Conservation (phyloP, 768 basidiomycete genomes). For the Tylopilus plumbeoviolaceoides region DNA sequence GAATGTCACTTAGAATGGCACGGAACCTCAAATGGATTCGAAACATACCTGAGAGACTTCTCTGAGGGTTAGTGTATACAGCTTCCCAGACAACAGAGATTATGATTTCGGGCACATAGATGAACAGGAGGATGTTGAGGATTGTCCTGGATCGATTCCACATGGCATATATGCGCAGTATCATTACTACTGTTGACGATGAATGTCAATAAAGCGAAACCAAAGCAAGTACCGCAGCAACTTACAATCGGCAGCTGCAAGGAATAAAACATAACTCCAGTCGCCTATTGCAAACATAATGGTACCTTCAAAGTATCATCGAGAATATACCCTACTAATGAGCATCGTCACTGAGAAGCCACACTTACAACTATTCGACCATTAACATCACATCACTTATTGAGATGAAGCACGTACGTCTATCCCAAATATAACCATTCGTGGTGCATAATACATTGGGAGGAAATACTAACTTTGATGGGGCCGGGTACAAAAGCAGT, state of each 20-base stretch:
- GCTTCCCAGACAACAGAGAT: neutral
- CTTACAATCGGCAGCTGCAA: neutral
- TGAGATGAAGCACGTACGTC: neutral
- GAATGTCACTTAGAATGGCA: no score
- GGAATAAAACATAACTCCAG: neutral
- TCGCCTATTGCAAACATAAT: neutral
- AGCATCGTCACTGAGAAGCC: no score
- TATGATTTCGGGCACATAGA: neutral
- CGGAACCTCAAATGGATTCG: no score
- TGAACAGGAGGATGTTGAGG: neutral
- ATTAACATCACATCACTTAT: neutral
- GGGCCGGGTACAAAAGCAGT: neutral
- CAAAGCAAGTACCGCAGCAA: neutral
- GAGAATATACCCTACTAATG: no score
- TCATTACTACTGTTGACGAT: neutral
- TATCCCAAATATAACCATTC: neutral
- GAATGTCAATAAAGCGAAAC: neutral
- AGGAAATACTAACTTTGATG: neutral
- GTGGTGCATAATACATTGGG: no score
- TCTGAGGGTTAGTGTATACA: no score
- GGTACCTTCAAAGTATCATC: neutral
- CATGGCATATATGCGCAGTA: slow-evolving; percentile 3
- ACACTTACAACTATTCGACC: neutral
- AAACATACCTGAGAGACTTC: neutral
- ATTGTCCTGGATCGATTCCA: neutral